Evolutionary conservation across 352 stramenopile species (phyloP).

Genomic region (Globisporangium spiculum): DNA sequence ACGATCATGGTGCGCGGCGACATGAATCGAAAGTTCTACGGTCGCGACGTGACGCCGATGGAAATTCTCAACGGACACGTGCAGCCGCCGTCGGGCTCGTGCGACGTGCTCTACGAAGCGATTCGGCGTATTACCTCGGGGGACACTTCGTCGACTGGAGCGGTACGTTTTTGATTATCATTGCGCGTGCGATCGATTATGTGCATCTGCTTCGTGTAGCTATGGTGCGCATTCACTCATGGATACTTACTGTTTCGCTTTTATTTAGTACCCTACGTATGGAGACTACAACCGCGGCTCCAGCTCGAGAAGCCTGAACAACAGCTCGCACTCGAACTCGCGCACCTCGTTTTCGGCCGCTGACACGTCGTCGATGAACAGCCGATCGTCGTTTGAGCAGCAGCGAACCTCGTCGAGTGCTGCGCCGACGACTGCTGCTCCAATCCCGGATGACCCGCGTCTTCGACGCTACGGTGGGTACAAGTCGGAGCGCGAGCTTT

Average conservation of each 20-base stretch:
- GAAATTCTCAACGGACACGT: constrained; percentile 83
- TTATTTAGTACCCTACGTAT: constrained; percentile 18
- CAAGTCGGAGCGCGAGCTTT: constrained; percentile 80
- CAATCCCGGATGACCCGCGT: constrained; percentile 61
- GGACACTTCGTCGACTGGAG: constrained; percentile 2
- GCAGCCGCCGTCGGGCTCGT: constrained; percentile 49
- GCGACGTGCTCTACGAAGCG: constrained; percentile 68
- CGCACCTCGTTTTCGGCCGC: constrained; percentile 18
- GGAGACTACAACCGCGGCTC: constrained; percentile 16
- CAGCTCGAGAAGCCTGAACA: constrained; percentile 8
- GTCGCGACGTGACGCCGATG: constrained; percentile 69
- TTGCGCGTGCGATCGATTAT: neutral
- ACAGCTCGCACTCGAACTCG: constrained; percentile 12
- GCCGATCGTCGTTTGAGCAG: constrained; percentile 24
- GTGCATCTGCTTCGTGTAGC: neutral
- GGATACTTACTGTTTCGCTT: neutral
- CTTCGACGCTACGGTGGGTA: constrained; percentile 69
- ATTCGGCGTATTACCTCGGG: constrained; percentile 46
- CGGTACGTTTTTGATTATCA: constrained; percentile 11
- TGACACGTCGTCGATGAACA: constrained; percentile 9
- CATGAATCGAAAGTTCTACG: constrained; percentile 87
- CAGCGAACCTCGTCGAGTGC: constrained; percentile 17
- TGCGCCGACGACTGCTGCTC: constrained; percentile 24
- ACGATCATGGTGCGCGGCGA: constrained; percentile 82
- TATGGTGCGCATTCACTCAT: neutral